Conservation (phyloP, 441 rosid genomes). For the Gossypium gossypioides region DNA sequence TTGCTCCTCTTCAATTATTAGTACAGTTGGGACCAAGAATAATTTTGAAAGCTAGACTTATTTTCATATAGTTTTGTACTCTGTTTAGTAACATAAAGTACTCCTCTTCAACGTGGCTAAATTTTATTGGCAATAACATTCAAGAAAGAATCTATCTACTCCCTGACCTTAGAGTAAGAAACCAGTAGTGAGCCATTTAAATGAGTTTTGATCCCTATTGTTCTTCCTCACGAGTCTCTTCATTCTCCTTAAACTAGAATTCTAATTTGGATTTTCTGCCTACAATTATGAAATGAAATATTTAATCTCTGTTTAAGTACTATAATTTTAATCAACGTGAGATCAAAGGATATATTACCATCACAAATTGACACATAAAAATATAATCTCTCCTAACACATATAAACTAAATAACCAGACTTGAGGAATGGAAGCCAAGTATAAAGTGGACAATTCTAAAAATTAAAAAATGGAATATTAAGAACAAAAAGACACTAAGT, state of each 20-base stretch:
- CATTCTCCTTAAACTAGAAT: background rate
- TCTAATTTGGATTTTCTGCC: background rate
- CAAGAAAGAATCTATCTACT: background rate
- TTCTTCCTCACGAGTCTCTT: background rate
- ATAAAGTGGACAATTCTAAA: background rate
- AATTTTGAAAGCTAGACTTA: background rate
- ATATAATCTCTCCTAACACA: background rate
- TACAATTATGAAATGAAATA: background rate
- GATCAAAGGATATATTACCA: slow-evolving; percentile 1
- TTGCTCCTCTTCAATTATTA: background rate
- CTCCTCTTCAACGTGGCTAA: background rate
- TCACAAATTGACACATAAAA: background rate
- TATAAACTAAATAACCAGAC: background rate
- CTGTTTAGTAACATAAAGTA: background rate
- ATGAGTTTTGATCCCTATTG: background rate
- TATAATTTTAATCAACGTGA: background rate
- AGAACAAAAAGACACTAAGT: background rate
- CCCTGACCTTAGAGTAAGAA: background rate
- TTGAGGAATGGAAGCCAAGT: background rate
- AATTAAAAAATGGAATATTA: background rate
- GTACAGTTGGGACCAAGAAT: background rate
- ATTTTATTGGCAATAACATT: background rate
- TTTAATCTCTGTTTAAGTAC: background rate
- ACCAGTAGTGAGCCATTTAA: background rate
- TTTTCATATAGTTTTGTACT: background rate